phyloP scores from a whole-genome alignment of 306 rosid genomes.

The Sesbania bispinosa region DNA sequence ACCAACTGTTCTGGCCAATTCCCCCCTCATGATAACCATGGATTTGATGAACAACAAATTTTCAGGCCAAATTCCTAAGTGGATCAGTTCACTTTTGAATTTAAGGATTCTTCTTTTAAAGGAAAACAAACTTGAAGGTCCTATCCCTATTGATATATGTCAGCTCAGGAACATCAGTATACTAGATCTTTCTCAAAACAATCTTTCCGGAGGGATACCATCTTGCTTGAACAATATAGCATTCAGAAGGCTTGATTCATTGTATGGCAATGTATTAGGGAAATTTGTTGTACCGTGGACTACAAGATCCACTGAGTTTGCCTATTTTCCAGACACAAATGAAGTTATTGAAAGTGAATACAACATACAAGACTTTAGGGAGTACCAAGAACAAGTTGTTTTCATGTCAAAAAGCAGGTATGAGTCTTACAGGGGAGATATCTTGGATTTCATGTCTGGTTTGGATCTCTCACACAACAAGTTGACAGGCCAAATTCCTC shows the following conservation, averaged over 20 bases:
- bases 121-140: slow-evolving; percentile 13
- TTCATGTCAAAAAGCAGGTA: slow-evolving; percentile 15
- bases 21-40: background rate
- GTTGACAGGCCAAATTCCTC: slow-evolving; percentile 9
- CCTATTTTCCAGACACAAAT: too few relatives aligned
- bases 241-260: background rate
- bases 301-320: too few relatives aligned
- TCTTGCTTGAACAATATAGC: background rate
- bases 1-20: background rate
- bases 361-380: background rate
- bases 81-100: background rate
- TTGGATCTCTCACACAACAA: slow-evolving; percentile 18
- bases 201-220: background rate
- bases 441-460: slow-evolving; percentile 20
- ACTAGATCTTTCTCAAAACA: slow-evolving; percentile 14
- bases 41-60: slow-evolving; percentile 17
- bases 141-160: background rate
- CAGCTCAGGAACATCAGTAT: background rate
- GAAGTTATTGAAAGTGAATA: background rate
- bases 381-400: background rate
- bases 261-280: background rate
- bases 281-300: too few relatives aligned
- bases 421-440: background rate
- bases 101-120: slow-evolving; percentile 7
- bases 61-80: background rate